These are phyloP conservation scores for Epichloe baconii DNA, from an alignment of 2,329 filamentous ascomycete species.

Conservation along the genomic window DNA sequence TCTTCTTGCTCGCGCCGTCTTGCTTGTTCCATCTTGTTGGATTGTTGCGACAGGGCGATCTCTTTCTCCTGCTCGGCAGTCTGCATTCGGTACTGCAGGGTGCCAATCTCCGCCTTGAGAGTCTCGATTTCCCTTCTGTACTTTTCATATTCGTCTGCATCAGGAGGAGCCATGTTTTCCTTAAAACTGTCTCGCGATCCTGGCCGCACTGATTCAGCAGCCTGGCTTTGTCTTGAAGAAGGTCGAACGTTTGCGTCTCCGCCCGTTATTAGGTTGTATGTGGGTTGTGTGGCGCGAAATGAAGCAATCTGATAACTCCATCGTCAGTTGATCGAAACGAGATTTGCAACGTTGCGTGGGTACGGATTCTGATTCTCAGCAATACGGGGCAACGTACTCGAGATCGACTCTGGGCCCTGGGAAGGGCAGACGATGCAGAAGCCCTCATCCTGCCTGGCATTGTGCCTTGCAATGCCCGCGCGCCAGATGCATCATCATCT, in stretches of 20 bases:
- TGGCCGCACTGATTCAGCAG: conserved; percentile 28
- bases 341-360: background rate
- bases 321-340: background rate
- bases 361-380: background rate
- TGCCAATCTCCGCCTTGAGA: conserved; percentile 79
- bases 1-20: conserved; percentile 76
- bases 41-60: conserved; percentile 62
- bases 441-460: conserved; percentile 20
- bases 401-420: conserved; percentile 25
- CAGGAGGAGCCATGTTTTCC: conserved; percentile 45
- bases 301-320: conserved; percentile 24
- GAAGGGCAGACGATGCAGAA: conserved; percentile 22
- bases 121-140: conserved; percentile 54
- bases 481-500: conserved; percentile 17
- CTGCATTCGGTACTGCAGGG: conserved; percentile 75
- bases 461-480: conserved; percentile 17
- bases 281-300: conserved; percentile 39
- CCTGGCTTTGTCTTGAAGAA: conserved; percentile 27
- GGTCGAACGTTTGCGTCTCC: conserved; percentile 29
- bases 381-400: conserved; percentile 20
- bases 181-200: conserved; percentile 46
- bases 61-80: conserved; percentile 82
- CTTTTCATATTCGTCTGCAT: conserved; percentile 45
- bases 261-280: conserved; percentile 47
- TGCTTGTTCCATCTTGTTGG: conserved; percentile 70